Base-by-base conservation (phyloP, 306 rosid genomes). In the Rubus parviflorus region DNA sequence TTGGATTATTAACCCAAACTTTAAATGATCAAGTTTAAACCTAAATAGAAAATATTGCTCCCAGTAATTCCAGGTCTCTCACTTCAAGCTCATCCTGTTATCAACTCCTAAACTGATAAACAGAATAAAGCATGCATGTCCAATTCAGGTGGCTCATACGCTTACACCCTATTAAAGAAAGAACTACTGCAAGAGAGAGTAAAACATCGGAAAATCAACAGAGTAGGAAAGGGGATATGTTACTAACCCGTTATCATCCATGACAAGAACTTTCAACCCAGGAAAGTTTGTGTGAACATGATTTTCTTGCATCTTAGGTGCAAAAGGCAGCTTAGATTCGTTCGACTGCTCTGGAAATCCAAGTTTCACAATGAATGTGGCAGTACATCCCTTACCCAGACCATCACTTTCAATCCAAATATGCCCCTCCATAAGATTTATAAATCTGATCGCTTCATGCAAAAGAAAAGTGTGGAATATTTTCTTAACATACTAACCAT, bases 351-450 rank as follows among this genome's bases (percentile, higher is more conserved):
- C 96, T 4, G 96, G 83, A 81, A 88, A 81, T 82, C 98, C 93
- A 6, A 95, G 97, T 87, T 92, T 95, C 60, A 91, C 97, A 70
- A 92, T 83, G 72, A 95, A 90, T 53, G 84, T 88, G 70, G 85
- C 94, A 3, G 92, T 86, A 77, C 96, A 91, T 79, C 99, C 99
- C 85, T 91, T 92, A 57, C 97, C 96, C 74, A 86, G 81, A 60
- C 99, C 99, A 81, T 95, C 97, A 30, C 99, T 95, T 86, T 95
- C 99, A 78, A 95, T 85, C 96, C 96, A 95, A 74, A 95, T 92
- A 76, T 89, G 87, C 76, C 99, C 99, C 68, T 91, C 98, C 99
- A 95, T 95, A 75, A 92, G 97, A 83, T 87, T 89, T 70, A 95
- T 97, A 85, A 95, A 95, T 88, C 99, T 95, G 90, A 80, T 82